Evolutionary conservation across 257 asterid genomes (phyloP).

Genomic region (Scutellaria barbata): DNA sequence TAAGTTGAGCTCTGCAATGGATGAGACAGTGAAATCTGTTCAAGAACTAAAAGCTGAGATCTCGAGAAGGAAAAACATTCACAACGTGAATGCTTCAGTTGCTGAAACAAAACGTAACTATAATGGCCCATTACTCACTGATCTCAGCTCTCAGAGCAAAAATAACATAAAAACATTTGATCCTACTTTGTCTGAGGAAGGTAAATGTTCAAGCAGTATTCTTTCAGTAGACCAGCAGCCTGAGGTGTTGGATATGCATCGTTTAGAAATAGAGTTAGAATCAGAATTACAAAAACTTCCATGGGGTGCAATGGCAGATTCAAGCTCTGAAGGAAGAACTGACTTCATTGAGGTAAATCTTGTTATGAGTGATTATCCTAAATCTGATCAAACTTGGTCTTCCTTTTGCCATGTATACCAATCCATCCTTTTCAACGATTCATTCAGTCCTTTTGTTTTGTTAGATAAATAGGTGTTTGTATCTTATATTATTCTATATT

Average conservation of each 20-base stretch:
- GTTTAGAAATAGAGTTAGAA: slow-evolving; percentile 41
- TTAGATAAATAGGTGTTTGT: neutral
- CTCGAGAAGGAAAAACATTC: slow-evolving; percentile 44
- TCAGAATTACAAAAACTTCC: slow-evolving; percentile 43
- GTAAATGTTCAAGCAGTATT: slow-evolving; percentile 9
- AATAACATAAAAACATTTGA: slow-evolving; percentile 18
- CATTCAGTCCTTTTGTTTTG: neutral
- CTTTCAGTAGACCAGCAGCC: slow-evolving; percentile 33
- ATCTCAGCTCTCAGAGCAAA: slow-evolving; percentile 21
- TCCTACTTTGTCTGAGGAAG: slow-evolving; percentile 5
- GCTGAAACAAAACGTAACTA: slow-evolving; percentile 36
- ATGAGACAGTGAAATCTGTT: slow-evolving; percentile 64
- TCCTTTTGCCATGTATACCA: neutral
- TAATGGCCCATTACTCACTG: neutral
- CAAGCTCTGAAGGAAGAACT: slow-evolving; percentile 35
- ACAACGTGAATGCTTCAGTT: slow-evolving; percentile 27
- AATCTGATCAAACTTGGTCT: neutral
- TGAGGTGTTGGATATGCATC: slow-evolving; percentile 40
- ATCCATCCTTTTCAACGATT: neutral
- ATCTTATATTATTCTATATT: neutral
- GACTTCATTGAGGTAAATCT: slow-evolving; percentile 30
- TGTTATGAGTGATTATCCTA: neutral
- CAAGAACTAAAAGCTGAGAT: slow-evolving; percentile 68
- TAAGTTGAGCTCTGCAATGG: slow-evolving; percentile 57
- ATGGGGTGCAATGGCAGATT: slow-evolving; percentile 34